Conservation (phyloP, 2,329 filamentous ascomycete genomes). For the Zasmidium angulare region DNA sequence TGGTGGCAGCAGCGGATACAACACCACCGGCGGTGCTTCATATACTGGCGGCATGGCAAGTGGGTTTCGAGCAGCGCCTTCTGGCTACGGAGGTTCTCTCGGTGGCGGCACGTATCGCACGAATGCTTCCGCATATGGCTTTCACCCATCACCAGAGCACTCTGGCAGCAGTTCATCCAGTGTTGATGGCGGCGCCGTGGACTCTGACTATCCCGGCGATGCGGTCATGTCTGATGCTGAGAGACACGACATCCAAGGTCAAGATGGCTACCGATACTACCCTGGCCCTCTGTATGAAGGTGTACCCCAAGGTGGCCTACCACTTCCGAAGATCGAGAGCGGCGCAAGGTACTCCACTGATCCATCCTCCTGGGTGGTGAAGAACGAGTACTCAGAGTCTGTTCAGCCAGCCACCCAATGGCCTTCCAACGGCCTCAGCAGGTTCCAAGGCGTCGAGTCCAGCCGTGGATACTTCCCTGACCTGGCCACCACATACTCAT, state of each 20-base stretch:
- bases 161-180: slow-evolving; percentile 46
- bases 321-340: slow-evolving; percentile 33
- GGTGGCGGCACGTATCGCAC: slow-evolving; percentile 30
- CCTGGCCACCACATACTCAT: slow-evolving; percentile 30
- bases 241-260: slow-evolving; percentile 42
- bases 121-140: slow-evolving; percentile 26
- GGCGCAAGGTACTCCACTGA: slow-evolving; percentile 30
- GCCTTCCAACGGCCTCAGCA: slow-evolving; percentile 42
- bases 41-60: slow-evolving; percentile 33
- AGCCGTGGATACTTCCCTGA: slow-evolving; percentile 50
- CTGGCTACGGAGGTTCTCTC: slow-evolving; percentile 24
- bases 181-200: slow-evolving; percentile 32
- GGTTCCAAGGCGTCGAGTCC: slow-evolving; percentile 48
- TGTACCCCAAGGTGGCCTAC: slow-evolving; percentile 30
- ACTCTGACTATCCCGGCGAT: slow-evolving; percentile 36
- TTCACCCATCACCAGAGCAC: slow-evolving; percentile 31
- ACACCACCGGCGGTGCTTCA: slow-evolving; percentile 29
- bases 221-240: slow-evolving; percentile 43
- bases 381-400: slow-evolving; percentile 43
- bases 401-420: slow-evolving; percentile 35
- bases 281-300: slow-evolving; percentile 46
- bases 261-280: slow-evolving; percentile 49
- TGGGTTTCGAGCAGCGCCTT: slow-evolving; percentile 26
- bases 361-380: slow-evolving; percentile 38
- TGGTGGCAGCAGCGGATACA: slow-evolving; percentile 53